Evolutionary conservation across 108 stramenopile species (phyloP), one percentile per base, ranked within the genome.

Genomic region (Aureococcus anophagefferens): DNA sequence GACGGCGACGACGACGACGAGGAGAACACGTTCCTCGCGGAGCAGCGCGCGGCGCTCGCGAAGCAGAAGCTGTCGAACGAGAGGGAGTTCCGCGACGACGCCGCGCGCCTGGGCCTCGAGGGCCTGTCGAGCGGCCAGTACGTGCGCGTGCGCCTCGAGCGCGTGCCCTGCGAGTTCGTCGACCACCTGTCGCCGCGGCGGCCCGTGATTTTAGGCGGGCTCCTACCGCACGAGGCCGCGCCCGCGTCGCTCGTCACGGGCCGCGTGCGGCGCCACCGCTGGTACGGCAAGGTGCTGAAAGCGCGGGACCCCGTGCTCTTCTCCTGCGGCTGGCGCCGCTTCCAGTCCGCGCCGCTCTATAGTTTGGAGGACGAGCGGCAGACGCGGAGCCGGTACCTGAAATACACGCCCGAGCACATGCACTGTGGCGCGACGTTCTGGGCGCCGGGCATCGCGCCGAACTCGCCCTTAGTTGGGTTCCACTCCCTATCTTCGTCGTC

Each of bases 381-480:
- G 71, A 88, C 88, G 44, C 77, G 94, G 63, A 78, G 91, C 85
- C 33, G 88, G 79, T 94, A 91, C 79, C 80, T 99, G 64, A 99
- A 99, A 82, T 99, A 99, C 85, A 96, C 98, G 16, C 96, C 96
- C 25, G 94, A 99, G 84, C 94, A 97, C 88, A 97, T 99, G 98
- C 98, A 99, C 79, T 99, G 98, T 78, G 85, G 88, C 68, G 91
- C 89, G 36, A 91, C 92, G 28, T 95, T 99, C 75, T 97, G 93
- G 71, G 98, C 93, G 14, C 96, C 94, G 3, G 85, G 90, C 67
- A 79, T 87, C 25, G 93, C 98, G 33, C 96, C 96, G 33, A 97
- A 97, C 84, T 97, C 96, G 28, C 92, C 93, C 75, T 78, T 97
- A 66, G 75, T 96, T n/a, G 95, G 95, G 28, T 95, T 94, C 80